Base-by-base conservation (phyloP, 1,139 yeast species). In the Geotrichum candidum region DNA sequence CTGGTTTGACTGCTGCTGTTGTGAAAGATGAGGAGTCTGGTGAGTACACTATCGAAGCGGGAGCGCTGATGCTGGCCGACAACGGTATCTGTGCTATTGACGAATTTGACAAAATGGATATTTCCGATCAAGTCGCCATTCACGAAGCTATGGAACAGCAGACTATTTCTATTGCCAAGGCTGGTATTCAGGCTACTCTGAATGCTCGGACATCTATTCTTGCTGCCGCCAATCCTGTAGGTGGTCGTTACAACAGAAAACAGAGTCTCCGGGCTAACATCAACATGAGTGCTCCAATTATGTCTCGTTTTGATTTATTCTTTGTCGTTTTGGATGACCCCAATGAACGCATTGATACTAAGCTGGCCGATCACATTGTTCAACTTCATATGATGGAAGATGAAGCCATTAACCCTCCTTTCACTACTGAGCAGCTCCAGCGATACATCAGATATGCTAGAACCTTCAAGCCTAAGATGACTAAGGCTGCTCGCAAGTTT, bases 61-160 rank as follows among this genome's bases (percentile, higher is more conserved):
- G 99, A 74, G 99, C 99, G 1, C 80, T 94, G 64, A 94, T 94
- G 99, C 81, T 94, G 67, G 99, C 99, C 0, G 99, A 94, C 76
- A 95, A 94, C 73, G 99, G 99, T 65, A 90, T 94, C 65, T 94
- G 99, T 81, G 96, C 97, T 66, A 94, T 94, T 76, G 99, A 94
- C 74, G 99, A 94, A 77, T 94, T 94, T 70, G 99, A 94, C 75
- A 94, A 95, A 79, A 94, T 94, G 99, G 98, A 94, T 75, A 76
- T 94, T 57, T 77, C 86, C 4, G 99, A 95, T 75, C 99, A 95
- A 77, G 99, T 94, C 63, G 99, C 99, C 2, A 94, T 94, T 79
- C 99, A 94, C 78, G 99, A 94, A 79, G 99, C 99, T 18, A 94
- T 94, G 99, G 99, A 94, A 80, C 99, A 94, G 76, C 99, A 94